Evolutionary conservation across 2,329 filamentous ascomycete genomes (phyloP).

Genomic region (Monosporascus ibericus): DNA sequence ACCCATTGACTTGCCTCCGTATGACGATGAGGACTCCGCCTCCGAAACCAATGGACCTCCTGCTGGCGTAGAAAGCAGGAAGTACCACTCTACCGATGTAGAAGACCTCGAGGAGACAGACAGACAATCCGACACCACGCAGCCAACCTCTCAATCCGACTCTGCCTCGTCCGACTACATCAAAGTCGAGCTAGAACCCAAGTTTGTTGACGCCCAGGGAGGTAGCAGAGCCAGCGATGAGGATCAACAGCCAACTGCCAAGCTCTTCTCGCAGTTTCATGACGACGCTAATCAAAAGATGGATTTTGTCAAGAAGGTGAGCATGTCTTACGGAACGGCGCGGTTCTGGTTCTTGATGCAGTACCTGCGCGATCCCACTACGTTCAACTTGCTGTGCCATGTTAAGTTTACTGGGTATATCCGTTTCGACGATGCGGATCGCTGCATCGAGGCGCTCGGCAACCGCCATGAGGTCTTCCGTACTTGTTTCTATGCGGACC

Average conservation of each 20-base stretch:
- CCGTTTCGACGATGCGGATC: slow-evolving; percentile 18
- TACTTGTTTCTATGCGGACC: slow-evolving; percentile 22
- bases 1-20: neutral
- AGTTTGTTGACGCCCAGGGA: too few relatives aligned
- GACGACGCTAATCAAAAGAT: neutral
- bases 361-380: slow-evolving; percentile 30
- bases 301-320: neutral
- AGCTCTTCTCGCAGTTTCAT: neutral
- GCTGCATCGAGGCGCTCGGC: slow-evolving; percentile 27
- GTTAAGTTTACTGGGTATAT: slow-evolving; percentile 28
- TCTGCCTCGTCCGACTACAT: neutral
- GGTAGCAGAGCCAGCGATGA: neutral
- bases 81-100: neutral
- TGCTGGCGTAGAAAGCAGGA: neutral
- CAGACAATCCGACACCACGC: neutral
- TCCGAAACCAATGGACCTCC: too few relatives aligned
- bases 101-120: neutral
- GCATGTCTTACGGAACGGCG: slow-evolving; percentile 33
- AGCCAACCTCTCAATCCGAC: neutral
- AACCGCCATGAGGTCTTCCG: slow-evolving; percentile 28
- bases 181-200: neutral
- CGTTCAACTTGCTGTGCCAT: slow-evolving; percentile 32
- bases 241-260: neutral
- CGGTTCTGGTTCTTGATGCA: slow-evolving; percentile 33
- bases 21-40: too few relatives aligned